Percentiles rank a stretch among this genome's conserved stretches.
Conservation (phyloP, 2,329 filamentous ascomycete genomes). For the Chrysosphaeria jannelii region DNA sequence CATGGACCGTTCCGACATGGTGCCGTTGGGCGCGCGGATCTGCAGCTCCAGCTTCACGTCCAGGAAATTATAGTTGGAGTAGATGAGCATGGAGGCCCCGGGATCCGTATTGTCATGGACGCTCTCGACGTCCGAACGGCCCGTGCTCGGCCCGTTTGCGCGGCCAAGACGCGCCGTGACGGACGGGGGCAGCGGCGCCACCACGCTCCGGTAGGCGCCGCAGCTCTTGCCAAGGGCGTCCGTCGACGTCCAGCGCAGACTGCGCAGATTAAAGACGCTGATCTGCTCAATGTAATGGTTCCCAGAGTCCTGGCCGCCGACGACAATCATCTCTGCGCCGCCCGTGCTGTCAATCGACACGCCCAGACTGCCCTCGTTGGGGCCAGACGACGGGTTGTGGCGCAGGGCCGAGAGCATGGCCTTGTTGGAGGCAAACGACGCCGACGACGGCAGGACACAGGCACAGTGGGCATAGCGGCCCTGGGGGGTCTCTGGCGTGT, state of each 20-base stretch:
- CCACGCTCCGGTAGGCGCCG: slow-evolving; percentile 85
- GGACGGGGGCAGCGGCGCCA: slow-evolving; percentile 46
- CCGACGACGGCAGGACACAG: slow-evolving; percentile 65
- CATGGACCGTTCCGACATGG: slow-evolving; percentile 68
- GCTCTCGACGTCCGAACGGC: slow-evolving; percentile 20
- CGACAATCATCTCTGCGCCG: slow-evolving; percentile 88
- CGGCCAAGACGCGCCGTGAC: slow-evolving; percentile 36
- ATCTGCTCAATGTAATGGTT: slow-evolving; percentile 99
- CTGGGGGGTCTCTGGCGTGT: slow-evolving; percentile 56
- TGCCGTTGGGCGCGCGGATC: slow-evolving; percentile 57
- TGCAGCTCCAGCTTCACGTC: slow-evolving; percentile 92
- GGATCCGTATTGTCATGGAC: too few species aligned
- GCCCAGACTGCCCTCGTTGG: slow-evolving; percentile 67
- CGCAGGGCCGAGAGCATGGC: slow-evolving; percentile 67
- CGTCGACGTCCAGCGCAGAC: slow-evolving; percentile 83
- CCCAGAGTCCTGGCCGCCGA: slow-evolving; percentile 85
- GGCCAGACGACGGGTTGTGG: slow-evolving; percentile 57
- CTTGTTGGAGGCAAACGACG: slow-evolving; percentile 56
- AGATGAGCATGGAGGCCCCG: slow-evolving; percentile 65
- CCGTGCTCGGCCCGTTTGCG: slow-evolving; percentile 14
- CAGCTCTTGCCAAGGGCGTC: slow-evolving; percentile 71
- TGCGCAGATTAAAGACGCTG: slow-evolving; percentile 87
- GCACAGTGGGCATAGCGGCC: slow-evolving; percentile 93
- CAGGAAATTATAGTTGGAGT: slow-evolving; percentile 96
- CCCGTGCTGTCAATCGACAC: slow-evolving; percentile 72